Evolutionary conservation across 495 filamentous ascomycete species (phyloP), one percentile per base, ranked within the genome.

Genomic region (Tricharina praecox): DNA sequence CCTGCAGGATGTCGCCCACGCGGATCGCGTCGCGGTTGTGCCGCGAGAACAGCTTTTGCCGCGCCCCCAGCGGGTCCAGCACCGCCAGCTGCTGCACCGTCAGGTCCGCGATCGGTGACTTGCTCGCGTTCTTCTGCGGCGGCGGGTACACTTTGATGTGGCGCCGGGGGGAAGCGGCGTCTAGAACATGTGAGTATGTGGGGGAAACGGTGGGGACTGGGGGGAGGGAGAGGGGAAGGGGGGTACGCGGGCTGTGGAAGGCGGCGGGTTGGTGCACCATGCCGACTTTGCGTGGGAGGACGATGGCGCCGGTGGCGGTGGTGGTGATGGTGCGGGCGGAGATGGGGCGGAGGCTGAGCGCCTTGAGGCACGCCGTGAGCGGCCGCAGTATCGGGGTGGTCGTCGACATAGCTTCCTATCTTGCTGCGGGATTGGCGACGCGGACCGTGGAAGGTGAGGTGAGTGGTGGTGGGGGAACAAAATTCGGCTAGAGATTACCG

Each of bases 1-100:
- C 81, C 45, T 85, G 81, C n/a, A 97, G 68, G 51, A 96, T 82
- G 65, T 97, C 90, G 50, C 90, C 90, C 4, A 75, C 68, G 50
- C 77, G 73, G 23, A 79, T 81, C 52, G 74, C 72, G 62, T 93
- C 81, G 16, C 71, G 71, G 63, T 85, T 88, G 23, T 66, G 59
- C 40, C 76, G 77, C 50, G 78, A 72, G 67, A 96, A 93, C 23
- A 96, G 76, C 23, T 76, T 74, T 41, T 76, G 78, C 13, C 87
- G 81, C 23, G 81, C 77, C 23, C 85, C 84, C 19, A 73, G 83
- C 18, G 85, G 85, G 63, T 97, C 90, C 52, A 94, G 82, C 15
- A 67, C 56, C 9, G 67, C 52, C 54, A 92, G 67, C 66, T 94
- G 85, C 9, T 70, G 53, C 25, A 68, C 63, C 49, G 75, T 75